A percentile compares a stretch with the other conserved stretches of the same genome.
Conservation (phyloP, 139 green algal species). For the Zygnema cylindricum region DNA sequence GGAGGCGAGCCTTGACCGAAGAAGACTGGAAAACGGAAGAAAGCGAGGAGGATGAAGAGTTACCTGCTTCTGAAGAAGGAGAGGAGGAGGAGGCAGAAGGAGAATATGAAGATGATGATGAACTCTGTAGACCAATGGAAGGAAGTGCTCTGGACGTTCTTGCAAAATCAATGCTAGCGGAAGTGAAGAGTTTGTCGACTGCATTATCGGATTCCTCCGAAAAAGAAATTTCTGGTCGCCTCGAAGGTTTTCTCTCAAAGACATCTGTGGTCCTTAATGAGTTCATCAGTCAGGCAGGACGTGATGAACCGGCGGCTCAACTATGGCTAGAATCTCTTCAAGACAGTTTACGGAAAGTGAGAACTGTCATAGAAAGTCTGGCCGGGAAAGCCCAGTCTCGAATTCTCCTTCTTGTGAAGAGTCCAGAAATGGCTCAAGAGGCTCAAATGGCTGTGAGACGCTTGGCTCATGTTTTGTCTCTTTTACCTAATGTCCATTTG, state of each 20-base stretch:
- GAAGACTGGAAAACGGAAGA: too few relatives aligned
- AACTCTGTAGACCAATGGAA: not conserved
- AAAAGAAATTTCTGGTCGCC: too few relatives aligned
- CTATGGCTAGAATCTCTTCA: constrained; percentile 28
- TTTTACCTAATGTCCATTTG: not conserved
- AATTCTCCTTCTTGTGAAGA: not conserved
- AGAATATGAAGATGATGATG: not conserved
- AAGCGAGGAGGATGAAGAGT: too few relatives aligned
- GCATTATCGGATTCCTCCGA: too few relatives aligned
- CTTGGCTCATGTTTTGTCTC: not conserved
- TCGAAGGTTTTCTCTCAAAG: too few relatives aligned
- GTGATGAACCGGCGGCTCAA: constrained; percentile 26
- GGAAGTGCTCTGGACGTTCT: too few relatives aligned
- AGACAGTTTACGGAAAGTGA: not conserved
- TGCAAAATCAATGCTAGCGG: too few relatives aligned
- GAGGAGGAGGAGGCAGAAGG: constrained; percentile 10
- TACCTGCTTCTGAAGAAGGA: not conserved
- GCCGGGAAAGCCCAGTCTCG: not conserved
- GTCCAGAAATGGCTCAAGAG: not conserved
- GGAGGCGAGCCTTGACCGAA: too few relatives aligned
- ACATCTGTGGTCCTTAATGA: not conserved
- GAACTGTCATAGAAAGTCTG: not conserved
- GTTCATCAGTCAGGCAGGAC: not conserved
- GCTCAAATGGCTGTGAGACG: not conserved
- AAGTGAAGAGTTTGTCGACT: too few relatives aligned